Conservation (phyloP, 2,329 filamentous ascomycete species). For the Beauveria caledonica region DNA sequence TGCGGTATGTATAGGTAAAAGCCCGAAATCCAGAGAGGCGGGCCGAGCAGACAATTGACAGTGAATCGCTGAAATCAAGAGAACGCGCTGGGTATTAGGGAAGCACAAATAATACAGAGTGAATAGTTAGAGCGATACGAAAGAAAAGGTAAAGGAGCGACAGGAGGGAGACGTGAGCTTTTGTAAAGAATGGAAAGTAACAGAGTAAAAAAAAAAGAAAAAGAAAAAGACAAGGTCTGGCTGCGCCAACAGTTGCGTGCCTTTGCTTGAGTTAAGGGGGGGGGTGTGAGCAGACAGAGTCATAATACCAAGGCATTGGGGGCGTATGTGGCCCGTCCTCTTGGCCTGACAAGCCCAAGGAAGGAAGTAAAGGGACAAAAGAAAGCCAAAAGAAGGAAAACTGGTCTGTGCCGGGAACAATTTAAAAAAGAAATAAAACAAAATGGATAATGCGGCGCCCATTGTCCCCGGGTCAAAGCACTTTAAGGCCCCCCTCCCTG, state of each 20-base stretch:
- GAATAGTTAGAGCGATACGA: conserved; percentile 6
- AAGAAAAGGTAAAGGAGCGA: conserved; percentile 10
- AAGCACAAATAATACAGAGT: conserved; percentile 13
- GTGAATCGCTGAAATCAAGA: conserved; percentile 1
- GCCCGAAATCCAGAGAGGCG: not conserved
- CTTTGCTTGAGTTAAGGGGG: conserved; percentile 1
- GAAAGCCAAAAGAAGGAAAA: conserved; percentile 3
- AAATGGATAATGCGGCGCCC: conserved; percentile 7
- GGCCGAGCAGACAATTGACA: not conserved
- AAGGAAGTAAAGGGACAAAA: not conserved
- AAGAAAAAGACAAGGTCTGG: conserved; percentile 7
- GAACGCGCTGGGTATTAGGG: conserved; percentile 18
- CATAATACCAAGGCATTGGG: conserved; percentile 6
- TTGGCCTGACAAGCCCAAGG: conserved; percentile 5
- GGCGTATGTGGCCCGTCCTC: conserved; percentile 6
- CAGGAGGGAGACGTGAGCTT: conserved; percentile 18
- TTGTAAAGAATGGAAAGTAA: conserved; percentile 16
- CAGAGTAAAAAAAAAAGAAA: conserved; percentile 11
- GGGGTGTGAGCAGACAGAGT: not conserved
- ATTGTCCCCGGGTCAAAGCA: conserved; percentile 8
- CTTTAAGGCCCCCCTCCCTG: not conserved
- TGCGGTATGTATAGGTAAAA: not conserved
- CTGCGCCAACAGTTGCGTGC: conserved; percentile 9
- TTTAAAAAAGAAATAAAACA: not conserved
- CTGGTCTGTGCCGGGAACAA: conserved; percentile 10